phyloP scores from a whole-genome alignment of 306 rosid genomes.

The Quercus rubra region DNA sequence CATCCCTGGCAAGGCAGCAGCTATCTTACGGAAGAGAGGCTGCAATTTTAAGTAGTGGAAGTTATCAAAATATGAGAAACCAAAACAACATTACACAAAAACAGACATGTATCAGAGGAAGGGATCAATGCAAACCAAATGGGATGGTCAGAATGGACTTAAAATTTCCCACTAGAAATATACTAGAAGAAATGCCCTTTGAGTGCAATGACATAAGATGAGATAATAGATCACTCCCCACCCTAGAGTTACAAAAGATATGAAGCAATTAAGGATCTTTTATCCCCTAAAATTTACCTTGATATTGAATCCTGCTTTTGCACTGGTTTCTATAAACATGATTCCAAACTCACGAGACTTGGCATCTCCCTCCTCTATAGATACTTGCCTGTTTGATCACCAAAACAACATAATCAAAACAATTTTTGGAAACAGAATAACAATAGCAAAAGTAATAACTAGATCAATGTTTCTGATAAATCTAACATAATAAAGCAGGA shows the following conservation, averaged over 20 bases:
- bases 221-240: not conserved
- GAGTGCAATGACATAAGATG: not conserved
- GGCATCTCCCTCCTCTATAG: slow-evolving; percentile 92
- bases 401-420: slow-evolving; percentile 19
- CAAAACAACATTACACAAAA: not conserved
- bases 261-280: slow-evolving; percentile 1
- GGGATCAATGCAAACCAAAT: not conserved
- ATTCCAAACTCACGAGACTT: slow-evolving; percentile 85
- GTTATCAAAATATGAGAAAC: slow-evolving; percentile 15
- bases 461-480: not conserved
- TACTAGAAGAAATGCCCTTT: not conserved
- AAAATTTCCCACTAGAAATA: not conserved
- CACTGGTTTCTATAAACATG: slow-evolving; percentile 96
- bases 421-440: not conserved
- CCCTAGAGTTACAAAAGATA: slow-evolving; percentile 5
- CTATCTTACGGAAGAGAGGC: slow-evolving; percentile 98
- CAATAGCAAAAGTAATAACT: not conserved
- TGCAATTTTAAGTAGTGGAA: slow-evolving; percentile 39
- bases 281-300: slow-evolving; percentile 53
- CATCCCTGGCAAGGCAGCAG: slow-evolving; percentile 99
- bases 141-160: not conserved
- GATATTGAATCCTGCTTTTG: slow-evolving; percentile 97
- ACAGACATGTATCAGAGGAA: slow-evolving; percentile 14
- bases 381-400: slow-evolving; percentile 76
- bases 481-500: not conserved